Conservation (phyloP, 2,329 filamentous ascomycete species). For the Knoxdaviesia capensis region DNA sequence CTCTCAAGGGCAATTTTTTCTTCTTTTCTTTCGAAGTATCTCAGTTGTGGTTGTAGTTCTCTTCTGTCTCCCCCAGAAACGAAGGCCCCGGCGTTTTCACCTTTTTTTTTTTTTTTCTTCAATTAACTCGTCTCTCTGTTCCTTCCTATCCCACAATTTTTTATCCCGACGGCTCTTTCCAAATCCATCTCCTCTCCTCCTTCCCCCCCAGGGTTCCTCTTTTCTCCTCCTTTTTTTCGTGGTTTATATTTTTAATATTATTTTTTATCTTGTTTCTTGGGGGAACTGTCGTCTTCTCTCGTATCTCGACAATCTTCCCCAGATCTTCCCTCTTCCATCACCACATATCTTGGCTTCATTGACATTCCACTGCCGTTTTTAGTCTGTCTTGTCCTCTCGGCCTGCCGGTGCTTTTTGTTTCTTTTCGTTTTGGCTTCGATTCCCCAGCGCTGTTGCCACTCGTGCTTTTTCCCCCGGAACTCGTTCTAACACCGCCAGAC, state of each 20-base stretch:
- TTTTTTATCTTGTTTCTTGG: background rate
- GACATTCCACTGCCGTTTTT: background rate
- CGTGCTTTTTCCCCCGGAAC: no score
- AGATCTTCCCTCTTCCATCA: background rate
- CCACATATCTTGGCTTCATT: background rate
- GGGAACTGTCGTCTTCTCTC: no score
- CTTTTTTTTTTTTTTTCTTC: background rate
- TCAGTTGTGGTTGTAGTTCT: background rate
- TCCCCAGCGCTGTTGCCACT: no score
- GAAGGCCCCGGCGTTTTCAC: no score
- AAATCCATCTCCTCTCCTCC: no score
- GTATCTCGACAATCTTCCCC: background rate
- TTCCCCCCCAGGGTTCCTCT: no score
- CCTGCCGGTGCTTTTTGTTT: background rate
- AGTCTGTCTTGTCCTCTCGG: background rate
- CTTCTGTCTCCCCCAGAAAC: background rate
- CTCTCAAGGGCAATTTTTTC: background rate
- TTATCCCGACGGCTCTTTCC: background rate
- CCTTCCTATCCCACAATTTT: background rate
- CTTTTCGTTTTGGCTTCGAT: background rate
- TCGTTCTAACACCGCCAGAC: no score
- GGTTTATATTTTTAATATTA: background rate
- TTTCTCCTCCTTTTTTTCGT: background rate
- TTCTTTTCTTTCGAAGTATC: background rate
- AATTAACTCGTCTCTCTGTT: background rate